Conservation (phyloP, 768 basidiomycete genomes). For the Russula lepida region DNA sequence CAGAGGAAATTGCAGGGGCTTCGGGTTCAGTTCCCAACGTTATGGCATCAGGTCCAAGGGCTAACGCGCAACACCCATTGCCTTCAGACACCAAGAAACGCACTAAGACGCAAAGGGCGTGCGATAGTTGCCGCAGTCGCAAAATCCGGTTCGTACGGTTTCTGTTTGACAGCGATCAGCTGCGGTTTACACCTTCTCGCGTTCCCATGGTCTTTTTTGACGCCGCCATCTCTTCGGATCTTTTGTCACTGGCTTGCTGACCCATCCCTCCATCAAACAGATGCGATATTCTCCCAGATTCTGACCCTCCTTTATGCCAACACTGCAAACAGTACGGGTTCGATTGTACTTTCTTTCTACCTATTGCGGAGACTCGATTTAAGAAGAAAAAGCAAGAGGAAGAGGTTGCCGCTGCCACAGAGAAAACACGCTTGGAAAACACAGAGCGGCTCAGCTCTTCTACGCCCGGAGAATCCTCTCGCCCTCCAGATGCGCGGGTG, state of each 20-base stretch:
- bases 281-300: slow-evolving; percentile 79
- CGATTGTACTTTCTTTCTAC: slow-evolving; percentile 95
- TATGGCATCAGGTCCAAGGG: slow-evolving; percentile 23
- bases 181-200: slow-evolving; percentile 7
- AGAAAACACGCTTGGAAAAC: slow-evolving; percentile 30
- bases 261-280: slow-evolving; percentile 26
- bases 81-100: slow-evolving; percentile 70
- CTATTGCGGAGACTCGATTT: slow-evolving; percentile 97
- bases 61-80: slow-evolving; percentile 22
- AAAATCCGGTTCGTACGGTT: slow-evolving; percentile 60
- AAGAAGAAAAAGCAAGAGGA: slow-evolving; percentile 90
- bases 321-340: slow-evolving; percentile 93
- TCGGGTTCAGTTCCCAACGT: slow-evolving; percentile 40
- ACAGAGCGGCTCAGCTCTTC: slow-evolving; percentile 31
- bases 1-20: slow-evolving; percentile 52
- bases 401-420: slow-evolving; percentile 35
- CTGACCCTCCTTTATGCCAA: slow-evolving; percentile 76
- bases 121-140: slow-evolving; percentile 82
- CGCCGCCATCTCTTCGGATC: background rate
- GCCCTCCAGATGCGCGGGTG: slow-evolving; percentile 51
- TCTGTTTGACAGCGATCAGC: background rate
- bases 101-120: slow-evolving; percentile 87
- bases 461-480: slow-evolving; percentile 41
- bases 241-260: slow-evolving; percentile 16
- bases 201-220: slow-evolving; percentile 4